Percentiles rank a stretch among this genome's conserved stretches.
These are phyloP conservation scores for Scedosporium apiospermum DNA, from an alignment of 2,329 filamentous ascomycete species.

Conservation along the genomic window DNA sequence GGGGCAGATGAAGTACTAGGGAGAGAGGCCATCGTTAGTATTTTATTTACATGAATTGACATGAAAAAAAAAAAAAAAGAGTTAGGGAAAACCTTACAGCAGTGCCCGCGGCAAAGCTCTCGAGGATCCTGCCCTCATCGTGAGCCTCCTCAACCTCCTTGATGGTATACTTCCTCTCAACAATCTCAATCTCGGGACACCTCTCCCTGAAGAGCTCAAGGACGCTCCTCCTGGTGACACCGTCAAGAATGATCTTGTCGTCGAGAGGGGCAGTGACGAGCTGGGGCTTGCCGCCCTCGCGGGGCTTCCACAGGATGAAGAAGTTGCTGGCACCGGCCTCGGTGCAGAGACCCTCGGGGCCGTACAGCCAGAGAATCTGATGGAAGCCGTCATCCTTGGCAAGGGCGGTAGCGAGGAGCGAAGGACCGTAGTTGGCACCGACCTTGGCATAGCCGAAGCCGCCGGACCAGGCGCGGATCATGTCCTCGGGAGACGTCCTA, in stretches of 20 bases:
- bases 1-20: slow-evolving; percentile 60
- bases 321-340: slow-evolving; percentile 92
- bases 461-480: slow-evolving; percentile 84
- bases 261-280: slow-evolving; percentile 77
- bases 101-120: slow-evolving; percentile 81
- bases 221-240: slow-evolving; percentile 75
- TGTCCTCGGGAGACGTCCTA: slow-evolving; percentile 70
- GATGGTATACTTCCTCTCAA: slow-evolving; percentile 79
- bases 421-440: slow-evolving; percentile 87
- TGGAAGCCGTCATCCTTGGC: slow-evolving; percentile 66
- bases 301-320: slow-evolving; percentile 69
- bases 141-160: slow-evolving; percentile 63
- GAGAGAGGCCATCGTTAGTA: slow-evolving; percentile 11
- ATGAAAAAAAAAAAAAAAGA: too few species aligned
- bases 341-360: slow-evolving; percentile 66
- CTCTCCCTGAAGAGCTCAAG: slow-evolving; percentile 61
- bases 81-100: slow-evolving; percentile 51
- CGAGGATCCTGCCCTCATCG: slow-evolving; percentile 66
- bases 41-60: neutral
- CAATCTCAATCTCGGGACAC: slow-evolving; percentile 55
- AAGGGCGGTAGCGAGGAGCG: slow-evolving; percentile 66
- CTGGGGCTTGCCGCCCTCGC: slow-evolving; percentile 50
- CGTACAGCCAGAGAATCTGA: slow-evolving; percentile 93
- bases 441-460: slow-evolving; percentile 90
- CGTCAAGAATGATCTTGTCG: slow-evolving; percentile 76